phyloP scores from a whole-genome alignment of 2,329 filamentous ascomycete genomes.

The Colletotrichum sidae region DNA sequence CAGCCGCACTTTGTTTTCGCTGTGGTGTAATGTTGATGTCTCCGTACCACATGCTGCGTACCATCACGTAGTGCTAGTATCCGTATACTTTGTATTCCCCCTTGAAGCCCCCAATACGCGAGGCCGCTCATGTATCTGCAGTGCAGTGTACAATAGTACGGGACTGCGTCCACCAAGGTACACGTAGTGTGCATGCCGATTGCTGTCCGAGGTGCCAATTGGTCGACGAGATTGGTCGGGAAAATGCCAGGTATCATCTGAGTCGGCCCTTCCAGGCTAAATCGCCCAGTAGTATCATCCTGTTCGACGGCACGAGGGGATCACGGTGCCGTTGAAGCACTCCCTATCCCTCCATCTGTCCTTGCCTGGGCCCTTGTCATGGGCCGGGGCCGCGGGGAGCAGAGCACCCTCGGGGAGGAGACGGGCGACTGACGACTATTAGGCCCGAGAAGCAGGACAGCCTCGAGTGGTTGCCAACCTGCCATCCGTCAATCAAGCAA shows the following conservation, averaged over 20 bases:
- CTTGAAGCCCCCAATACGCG: no score
- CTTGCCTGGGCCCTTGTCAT: constrained; percentile 18
- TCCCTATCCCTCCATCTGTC: constrained; percentile 16
- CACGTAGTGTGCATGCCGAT: background rate
- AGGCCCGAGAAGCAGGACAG: no score
- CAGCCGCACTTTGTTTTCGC: constrained; percentile 48
- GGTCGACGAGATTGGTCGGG: constrained; percentile 48
- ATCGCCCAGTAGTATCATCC: constrained; percentile 39
- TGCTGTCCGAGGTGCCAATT: constrained; percentile 37
- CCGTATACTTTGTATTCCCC: no score
- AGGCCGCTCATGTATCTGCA: no score
- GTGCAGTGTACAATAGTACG: background rate
- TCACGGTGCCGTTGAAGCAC: constrained; percentile 26
- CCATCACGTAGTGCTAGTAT: no score
- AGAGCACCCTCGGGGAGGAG: no score
- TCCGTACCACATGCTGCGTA: no score
- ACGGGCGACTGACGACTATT: no score
- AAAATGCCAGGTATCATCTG: constrained; percentile 48
- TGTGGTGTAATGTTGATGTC: constrained; percentile 11
- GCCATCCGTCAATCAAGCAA: no score
- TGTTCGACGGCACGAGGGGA: constrained; percentile 41
- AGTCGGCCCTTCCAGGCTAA: constrained; percentile 59
- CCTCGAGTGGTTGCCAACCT: no score
- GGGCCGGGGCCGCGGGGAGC: background rate
- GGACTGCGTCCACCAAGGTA: background rate